A percentile compares a stretch with the other conserved stretches of the same genome.
phyloP scores from a whole-genome alignment of 139 green algal genomes.

The Micractinium sp. region DNA sequence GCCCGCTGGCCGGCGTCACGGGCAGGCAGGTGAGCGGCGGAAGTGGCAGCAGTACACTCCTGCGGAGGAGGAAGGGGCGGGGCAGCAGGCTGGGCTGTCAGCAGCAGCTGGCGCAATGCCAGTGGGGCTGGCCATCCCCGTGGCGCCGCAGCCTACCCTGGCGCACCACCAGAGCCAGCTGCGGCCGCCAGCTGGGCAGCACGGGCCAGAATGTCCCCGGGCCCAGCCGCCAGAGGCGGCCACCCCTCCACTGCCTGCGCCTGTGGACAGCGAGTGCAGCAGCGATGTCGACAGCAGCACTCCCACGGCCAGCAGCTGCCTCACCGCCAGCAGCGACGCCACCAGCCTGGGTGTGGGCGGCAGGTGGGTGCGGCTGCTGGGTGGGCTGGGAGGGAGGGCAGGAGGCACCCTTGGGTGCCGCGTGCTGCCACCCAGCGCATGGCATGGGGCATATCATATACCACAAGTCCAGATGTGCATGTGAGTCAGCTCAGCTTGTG shows the following conservation, averaged over 20 bases:
- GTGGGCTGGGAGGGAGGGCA: not conserved
- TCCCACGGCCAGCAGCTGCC: not conserved
- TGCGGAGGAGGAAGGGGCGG: not conserved
- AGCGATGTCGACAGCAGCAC: not conserved
- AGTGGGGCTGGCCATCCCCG: not conserved
- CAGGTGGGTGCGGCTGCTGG: not conserved
- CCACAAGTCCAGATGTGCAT: not conserved
- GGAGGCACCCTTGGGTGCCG: not conserved
- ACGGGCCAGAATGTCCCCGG: too few species aligned
- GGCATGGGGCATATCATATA: not conserved
- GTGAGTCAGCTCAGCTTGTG: not conserved
- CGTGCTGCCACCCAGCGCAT: not conserved
- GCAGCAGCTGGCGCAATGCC: not conserved
- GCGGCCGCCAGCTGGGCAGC: not conserved
- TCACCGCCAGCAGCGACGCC: not conserved
- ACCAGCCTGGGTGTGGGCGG: constrained; percentile 15
- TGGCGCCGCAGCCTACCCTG: not conserved
- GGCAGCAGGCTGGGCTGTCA: not conserved
- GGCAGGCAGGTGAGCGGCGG: not conserved
- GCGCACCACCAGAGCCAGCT: not conserved
- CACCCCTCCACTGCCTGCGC: not conserved
- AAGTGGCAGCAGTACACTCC: not conserved
- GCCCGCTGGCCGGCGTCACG: not conserved
- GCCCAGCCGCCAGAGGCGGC: not conserved
- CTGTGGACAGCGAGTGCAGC: not conserved